These are phyloP conservation scores for Dactylonectria estremocensis DNA, from an alignment of 2,329 filamentous ascomycete genomes.

Conservation along the genomic window DNA sequence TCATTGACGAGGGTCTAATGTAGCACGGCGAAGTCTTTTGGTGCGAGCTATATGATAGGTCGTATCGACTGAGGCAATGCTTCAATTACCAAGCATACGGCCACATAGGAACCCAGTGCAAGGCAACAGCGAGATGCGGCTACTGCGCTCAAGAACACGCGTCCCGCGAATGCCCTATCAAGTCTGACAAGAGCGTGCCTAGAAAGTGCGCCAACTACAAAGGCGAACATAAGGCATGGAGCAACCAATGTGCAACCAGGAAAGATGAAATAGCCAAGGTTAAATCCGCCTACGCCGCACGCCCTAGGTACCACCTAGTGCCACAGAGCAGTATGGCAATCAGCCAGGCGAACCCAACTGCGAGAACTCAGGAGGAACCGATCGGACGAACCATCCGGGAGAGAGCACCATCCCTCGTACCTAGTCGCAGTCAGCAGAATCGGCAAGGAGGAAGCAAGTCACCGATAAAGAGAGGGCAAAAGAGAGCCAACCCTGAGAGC, in stretches of 20 bases:
- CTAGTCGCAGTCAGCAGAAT: too few species aligned
- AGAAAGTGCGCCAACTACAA: conserved; percentile 32
- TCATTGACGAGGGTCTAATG: conserved; percentile 19
- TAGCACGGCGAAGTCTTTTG: conserved; percentile 19
- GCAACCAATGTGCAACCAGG: conserved; percentile 1
- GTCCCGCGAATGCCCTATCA: neutral
- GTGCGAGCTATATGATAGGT: conserved; percentile 15
- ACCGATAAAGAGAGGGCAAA: too few species aligned
- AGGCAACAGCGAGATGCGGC: conserved; percentile 1
- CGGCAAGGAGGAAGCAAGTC: too few species aligned
- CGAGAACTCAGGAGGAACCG: too few species aligned
- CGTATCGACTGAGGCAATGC: neutral
- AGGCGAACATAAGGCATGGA: conserved; percentile 39
- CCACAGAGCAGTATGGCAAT: neutral
- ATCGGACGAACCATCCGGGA: too few species aligned
- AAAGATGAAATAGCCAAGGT: conserved; percentile 3
- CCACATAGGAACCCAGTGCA: conserved; percentile 16
- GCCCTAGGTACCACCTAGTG: neutral
- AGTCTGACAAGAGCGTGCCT: conserved; percentile 3
- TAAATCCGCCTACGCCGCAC: neutral
- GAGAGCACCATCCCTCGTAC: too few species aligned
- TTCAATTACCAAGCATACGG: neutral
- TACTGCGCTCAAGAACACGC: conserved; percentile 1
- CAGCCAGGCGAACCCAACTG: too few species aligned
- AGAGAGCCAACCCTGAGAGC: too few species aligned